phyloP scores from a whole-genome alignment of 1,139 yeast genomes.

The Spathaspora sp. region DNA sequence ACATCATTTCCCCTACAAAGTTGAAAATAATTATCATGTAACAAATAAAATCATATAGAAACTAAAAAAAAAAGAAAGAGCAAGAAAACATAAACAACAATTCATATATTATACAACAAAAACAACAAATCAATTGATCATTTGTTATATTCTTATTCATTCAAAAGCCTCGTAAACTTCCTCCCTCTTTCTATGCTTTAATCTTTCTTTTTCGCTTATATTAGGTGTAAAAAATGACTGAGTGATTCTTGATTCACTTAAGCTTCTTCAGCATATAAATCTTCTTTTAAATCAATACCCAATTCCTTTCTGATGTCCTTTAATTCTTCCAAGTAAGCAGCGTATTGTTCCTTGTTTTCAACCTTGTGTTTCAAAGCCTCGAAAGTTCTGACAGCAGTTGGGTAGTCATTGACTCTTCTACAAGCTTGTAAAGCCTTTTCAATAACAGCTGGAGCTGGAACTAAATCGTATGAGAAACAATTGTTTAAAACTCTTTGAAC shows the following conservation, averaged over 20 bases:
- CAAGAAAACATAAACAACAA: background rate
- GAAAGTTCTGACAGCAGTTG: slow-evolving; percentile 97
- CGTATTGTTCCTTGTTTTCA: slow-evolving; percentile 89
- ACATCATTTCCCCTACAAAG: background rate
- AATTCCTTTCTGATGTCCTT: slow-evolving; percentile 89
- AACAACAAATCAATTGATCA: background rate
- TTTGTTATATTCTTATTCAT: background rate
- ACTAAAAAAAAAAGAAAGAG: background rate
- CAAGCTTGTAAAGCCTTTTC: slow-evolving; percentile 97
- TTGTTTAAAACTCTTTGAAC: slow-evolving; percentile 88
- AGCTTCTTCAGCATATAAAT: slow-evolving; percentile 51
- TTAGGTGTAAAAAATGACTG: background rate
- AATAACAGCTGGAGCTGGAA: slow-evolving; percentile 94
- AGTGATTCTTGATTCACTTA: background rate
- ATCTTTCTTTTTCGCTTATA: background rate
- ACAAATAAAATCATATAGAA: background rate
- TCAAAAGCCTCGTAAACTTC: background rate
- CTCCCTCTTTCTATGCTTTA: background rate
- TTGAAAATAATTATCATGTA: background rate
- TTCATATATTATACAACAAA: background rate
- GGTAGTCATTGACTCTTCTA: slow-evolving; percentile 98
- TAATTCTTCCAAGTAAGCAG: slow-evolving; percentile 93
- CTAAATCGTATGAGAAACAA: slow-evolving; percentile 97
- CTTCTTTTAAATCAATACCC: slow-evolving; percentile 94
- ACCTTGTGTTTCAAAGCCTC: slow-evolving; percentile 95